These are phyloP conservation scores for Vitis hybrid DNA, from an alignment of 177 flowering plant species.

Conservation along the genomic window DNA sequence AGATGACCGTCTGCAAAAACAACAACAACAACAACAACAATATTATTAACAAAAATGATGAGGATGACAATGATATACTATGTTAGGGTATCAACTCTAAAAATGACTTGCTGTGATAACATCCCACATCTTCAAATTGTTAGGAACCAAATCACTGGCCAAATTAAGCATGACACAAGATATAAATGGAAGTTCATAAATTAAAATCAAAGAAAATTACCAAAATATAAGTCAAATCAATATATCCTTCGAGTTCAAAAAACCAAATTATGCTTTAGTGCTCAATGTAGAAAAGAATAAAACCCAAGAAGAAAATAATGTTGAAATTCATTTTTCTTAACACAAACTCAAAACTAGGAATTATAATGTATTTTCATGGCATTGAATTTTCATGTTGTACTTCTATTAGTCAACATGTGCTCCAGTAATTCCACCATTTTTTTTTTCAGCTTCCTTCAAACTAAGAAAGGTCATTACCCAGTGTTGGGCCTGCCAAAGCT, in stretches of 20 bases:
- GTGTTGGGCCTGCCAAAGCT: too few relatives aligned
- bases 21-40: conserved; percentile 3
- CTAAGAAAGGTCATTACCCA: too few relatives aligned
- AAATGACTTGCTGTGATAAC: background rate
- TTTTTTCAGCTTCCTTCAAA: too few relatives aligned
- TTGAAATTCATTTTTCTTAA: too few relatives aligned
- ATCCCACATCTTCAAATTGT: background rate
- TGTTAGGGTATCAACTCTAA: background rate
- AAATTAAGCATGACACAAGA: background rate
- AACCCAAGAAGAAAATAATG: too few relatives aligned
- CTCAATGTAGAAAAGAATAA: too few relatives aligned
- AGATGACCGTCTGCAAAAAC: conserved; percentile 56
- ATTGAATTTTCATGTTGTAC: too few relatives aligned
- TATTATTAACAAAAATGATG: background rate
- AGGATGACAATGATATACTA: background rate
- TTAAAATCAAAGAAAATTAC: background rate
- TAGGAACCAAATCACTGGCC: background rate
- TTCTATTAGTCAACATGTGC: too few relatives aligned
- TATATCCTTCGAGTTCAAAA: background rate
- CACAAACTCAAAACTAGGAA: too few relatives aligned
- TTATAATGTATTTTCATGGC: too few relatives aligned
- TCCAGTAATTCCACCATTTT: too few relatives aligned
- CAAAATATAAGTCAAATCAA: background rate
- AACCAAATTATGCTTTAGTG: background rate
- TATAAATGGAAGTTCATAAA: background rate